Evolutionary conservation across 371 early-diverging fungal species (phyloP), one percentile per base, ranked within the genome.

Genomic region (Mortierella sp.): DNA sequence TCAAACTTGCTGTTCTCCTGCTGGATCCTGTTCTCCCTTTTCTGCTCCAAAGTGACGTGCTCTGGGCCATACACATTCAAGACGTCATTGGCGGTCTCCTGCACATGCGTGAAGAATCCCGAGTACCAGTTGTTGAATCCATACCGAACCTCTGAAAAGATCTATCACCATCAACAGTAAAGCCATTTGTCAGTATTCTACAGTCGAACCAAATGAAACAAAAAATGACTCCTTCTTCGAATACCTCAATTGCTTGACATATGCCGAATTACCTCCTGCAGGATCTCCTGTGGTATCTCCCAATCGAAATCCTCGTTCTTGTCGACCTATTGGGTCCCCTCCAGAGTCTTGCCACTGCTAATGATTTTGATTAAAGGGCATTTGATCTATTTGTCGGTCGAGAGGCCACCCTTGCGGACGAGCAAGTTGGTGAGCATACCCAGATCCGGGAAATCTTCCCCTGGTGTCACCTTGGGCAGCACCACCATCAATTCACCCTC

Each of bases 71-170:
- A 68, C 6, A 97, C 88, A 58, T 95, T 95, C 68, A 95, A 89
- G 26, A 98, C 91, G 79, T 97, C 98, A 69, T 95, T 95, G 64
- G 92, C 91, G 0, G 95, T 92, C 75, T 96, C 94, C 13, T 90
- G 89, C 0, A 96, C 91, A 71, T 96, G 95, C 0, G 88, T 84
- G 47, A 95, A 95, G 73, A 92, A 92, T 6, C 95, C 95, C 29
- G 85, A 90, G 87, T 97, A 96, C 55, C 92, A 92, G 64, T 92
- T 90, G 85, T 97, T 95, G 88, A 99, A 99, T 1, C 99, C 99
- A 79, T 98, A 98, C n/a, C 85, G 87, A 10, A 87, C 87, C 9
- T 73, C 79, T 0, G 76, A 75, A 1, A 84, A 81, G 47, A 81
- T 72, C 80, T 80, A 68, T n/a, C 24, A 3, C 24, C 14, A 8